A percentile compares a stretch with the other conserved stretches of the same genome.
phyloP scores from a whole-genome alignment of 2,329 filamentous ascomycete species.

The Sporothrix pseudoabietina region DNA sequence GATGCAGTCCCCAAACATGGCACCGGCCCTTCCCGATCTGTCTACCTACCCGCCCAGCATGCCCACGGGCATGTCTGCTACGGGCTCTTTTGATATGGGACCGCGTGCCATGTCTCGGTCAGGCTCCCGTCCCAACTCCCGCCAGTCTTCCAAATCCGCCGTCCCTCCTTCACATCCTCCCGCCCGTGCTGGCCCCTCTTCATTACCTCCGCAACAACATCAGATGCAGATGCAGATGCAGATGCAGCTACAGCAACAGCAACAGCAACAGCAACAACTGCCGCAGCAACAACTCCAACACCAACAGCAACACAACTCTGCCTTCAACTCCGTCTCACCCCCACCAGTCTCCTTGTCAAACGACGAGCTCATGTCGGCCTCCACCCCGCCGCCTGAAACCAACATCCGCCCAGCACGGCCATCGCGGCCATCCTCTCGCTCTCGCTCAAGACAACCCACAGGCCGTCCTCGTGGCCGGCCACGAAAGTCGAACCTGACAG shows the following conservation, averaged over 20 bases:
- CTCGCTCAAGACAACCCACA: slow-evolving; percentile 52
- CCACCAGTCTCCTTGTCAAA: slow-evolving; percentile 22
- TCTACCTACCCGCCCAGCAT: slow-evolving; percentile 24
- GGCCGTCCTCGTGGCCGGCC: slow-evolving; percentile 60
- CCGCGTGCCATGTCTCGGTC: slow-evolving; percentile 23
- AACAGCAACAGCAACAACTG: slow-evolving; percentile 1
- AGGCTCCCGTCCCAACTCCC: slow-evolving; percentile 30
- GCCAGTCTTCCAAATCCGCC: slow-evolving; percentile 30
- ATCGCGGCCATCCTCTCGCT: slow-evolving; percentile 59
- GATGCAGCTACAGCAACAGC: too few species aligned
- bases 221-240: neutral
- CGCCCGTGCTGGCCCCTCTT: neutral
- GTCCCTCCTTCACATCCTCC: slow-evolving; percentile 23
- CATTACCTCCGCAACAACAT: slow-evolving; percentile 17
- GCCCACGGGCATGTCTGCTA: neutral
- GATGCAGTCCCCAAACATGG: slow-evolving; percentile 43
- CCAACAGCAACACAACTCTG: neutral
- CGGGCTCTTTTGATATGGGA: slow-evolving; percentile 26
- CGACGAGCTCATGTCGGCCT: slow-evolving; percentile 30
- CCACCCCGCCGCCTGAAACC: slow-evolving; percentile 36
- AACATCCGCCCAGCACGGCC: slow-evolving; percentile 41
- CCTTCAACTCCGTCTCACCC: slow-evolving; percentile 12
- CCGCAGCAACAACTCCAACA: neutral
- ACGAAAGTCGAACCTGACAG: slow-evolving; percentile 53
- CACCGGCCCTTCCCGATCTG: slow-evolving; percentile 35